Evolutionary conservation across 345 rosid genomes (phyloP).

Genomic region (Gossypioides kirkii): DNA sequence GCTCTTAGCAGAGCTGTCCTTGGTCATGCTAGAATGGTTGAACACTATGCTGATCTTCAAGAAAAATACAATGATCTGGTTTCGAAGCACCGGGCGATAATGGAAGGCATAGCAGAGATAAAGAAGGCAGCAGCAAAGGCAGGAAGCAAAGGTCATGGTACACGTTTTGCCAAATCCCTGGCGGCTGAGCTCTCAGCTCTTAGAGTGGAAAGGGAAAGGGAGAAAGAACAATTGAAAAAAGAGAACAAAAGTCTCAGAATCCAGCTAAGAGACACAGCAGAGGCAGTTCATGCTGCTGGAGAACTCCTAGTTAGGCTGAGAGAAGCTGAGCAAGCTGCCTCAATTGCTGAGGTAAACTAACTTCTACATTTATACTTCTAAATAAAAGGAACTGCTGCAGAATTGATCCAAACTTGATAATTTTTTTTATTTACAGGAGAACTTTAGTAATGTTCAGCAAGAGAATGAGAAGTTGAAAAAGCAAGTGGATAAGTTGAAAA

Average conservation of each 20-base stretch:
- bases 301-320: slow-evolving; percentile 86
- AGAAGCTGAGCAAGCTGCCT: slow-evolving; percentile 86
- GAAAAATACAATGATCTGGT: slow-evolving; percentile 79
- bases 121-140: slow-evolving; percentile 89
- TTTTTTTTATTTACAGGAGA: slow-evolving; percentile 40
- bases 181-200: slow-evolving; percentile 73
- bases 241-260: slow-evolving; percentile 73
- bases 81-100: slow-evolving; percentile 57
- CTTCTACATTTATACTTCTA: background rate
- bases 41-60: slow-evolving; percentile 86
- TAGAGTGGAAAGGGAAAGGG: slow-evolving; percentile 77
- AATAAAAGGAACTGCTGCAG: background rate
- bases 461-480: slow-evolving; percentile 84
- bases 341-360: slow-evolving; percentile 63
- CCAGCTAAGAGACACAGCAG: slow-evolving; percentile 92
- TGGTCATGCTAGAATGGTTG: slow-evolving; percentile 92
- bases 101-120: slow-evolving; percentile 83
- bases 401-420: background rate
- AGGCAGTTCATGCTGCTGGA: slow-evolving; percentile 98
- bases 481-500: slow-evolving; percentile 78
- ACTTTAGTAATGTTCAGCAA: slow-evolving; percentile 39
- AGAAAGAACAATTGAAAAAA: slow-evolving; percentile 61
- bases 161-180: slow-evolving; percentile 72
- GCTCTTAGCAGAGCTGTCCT: slow-evolving; percentile 78
- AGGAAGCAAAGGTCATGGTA: slow-evolving; percentile 69